Percentiles rank a stretch among this genome's conserved stretches.
Conservation (phyloP, 495 filamentous ascomycete genomes). For the Cladorrhinum samala region DNA sequence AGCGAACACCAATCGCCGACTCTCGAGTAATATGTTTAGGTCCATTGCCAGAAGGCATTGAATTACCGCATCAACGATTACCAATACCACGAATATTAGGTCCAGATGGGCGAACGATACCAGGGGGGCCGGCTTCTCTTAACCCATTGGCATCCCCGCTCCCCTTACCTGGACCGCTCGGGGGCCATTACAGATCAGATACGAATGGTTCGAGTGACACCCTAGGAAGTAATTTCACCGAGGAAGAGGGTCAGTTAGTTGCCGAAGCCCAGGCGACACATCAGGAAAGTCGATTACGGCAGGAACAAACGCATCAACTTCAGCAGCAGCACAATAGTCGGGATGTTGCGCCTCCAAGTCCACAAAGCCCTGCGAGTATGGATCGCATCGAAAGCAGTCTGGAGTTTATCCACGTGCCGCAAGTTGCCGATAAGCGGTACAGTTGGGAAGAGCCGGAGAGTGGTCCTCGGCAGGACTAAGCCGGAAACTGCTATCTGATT, state of each 20-base stretch:
- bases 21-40: constrained; percentile 47
- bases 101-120: constrained; percentile 23
- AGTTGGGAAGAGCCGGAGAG: constrained; percentile 40
- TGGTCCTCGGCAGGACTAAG: background rate
- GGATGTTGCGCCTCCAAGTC: background rate
- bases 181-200: constrained; percentile 12
- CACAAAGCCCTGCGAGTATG: constrained; percentile 31
- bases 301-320: constrained; percentile 1
- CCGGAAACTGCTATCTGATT: too few species aligned
- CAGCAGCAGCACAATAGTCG: background rate
- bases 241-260: constrained; percentile 11
- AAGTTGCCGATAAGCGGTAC: constrained; percentile 45
- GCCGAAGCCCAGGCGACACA: constrained; percentile 3
- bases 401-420: constrained; percentile 47
- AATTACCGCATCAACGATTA: constrained; percentile 24
- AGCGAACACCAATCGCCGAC: constrained; percentile 44
- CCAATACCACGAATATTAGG: constrained; percentile 32
- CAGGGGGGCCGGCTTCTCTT: constrained; percentile 7
- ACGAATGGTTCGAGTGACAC: constrained; percentile 36
- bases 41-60: constrained; percentile 44
- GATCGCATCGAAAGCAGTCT: constrained; percentile 32
- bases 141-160: constrained; percentile 12
- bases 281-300: background rate
- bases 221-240: constrained; percentile 46
- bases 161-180: background rate